Conservation (phyloP, 352 stramenopile species). For the Elongisporangium anandrum region DNA sequence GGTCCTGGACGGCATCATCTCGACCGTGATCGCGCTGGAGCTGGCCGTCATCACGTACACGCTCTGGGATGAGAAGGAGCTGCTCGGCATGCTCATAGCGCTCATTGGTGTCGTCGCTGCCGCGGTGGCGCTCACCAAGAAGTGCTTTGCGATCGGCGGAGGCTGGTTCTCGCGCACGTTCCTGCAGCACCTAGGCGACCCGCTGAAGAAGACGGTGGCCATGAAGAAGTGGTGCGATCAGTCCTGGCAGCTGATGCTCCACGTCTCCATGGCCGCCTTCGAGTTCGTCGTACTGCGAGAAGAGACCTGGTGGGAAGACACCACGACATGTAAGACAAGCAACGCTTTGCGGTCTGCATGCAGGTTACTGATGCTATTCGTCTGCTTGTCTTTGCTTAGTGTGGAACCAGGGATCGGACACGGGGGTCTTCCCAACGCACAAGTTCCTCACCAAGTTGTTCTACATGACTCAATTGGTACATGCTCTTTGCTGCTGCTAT, state of each 20-base stretch:
- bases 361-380: neutral
- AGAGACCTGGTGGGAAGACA: conserved; percentile 86
- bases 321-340: conserved; percentile 51
- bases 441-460: conserved; percentile 81
- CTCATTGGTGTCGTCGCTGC: conserved; percentile 67
- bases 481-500: no score
- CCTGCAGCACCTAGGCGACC: conserved; percentile 75
- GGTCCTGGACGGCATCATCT: conserved; percentile 59
- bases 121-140: conserved; percentile 66
- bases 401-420: conserved; percentile 71
- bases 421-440: conserved; percentile 70
- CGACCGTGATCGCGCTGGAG: conserved; percentile 56
- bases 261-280: conserved; percentile 81
- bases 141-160: conserved; percentile 52
- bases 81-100: conserved; percentile 60
- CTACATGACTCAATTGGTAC: conserved; percentile 80
- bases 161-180: conserved; percentile 75
- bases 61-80: conserved; percentile 60
- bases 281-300: conserved; percentile 78
- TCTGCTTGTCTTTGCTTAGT: conserved; percentile 36
- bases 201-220: conserved; percentile 71
- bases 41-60: conserved; percentile 56
- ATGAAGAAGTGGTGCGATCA: conserved; percentile 90
- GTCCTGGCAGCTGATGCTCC: conserved; percentile 84
- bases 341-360: neutral